Percentiles rank a stretch among this genome's conserved stretches.
phyloP scores from a whole-genome alignment of 768 basidiomycete species.

The Psilocybe subaeruginosa region DNA sequence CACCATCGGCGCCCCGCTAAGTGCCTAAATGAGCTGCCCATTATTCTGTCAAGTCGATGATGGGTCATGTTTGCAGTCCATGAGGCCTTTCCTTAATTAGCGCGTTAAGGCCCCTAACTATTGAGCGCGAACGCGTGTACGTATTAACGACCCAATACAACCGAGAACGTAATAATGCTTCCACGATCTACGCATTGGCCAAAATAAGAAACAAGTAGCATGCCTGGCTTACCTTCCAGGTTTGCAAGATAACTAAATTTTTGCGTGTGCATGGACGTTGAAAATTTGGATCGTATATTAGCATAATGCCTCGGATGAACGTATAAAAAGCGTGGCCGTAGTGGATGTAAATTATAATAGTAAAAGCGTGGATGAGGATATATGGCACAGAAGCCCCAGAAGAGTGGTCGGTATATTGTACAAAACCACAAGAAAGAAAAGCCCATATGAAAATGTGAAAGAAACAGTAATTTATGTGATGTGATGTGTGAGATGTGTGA shows the following conservation, averaged over 20 bases:
- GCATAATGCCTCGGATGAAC: not conserved
- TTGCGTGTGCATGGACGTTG: not conserved
- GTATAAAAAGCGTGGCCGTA: not conserved
- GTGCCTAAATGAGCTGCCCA: not conserved
- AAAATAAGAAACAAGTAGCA: not conserved
- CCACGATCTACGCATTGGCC: not conserved
- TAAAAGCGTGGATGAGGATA: not conserved
- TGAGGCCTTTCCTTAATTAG: not conserved
- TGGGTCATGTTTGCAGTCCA: not conserved
- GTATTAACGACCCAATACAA: not conserved
- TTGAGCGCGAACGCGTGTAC: not conserved
- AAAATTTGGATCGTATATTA: not conserved
- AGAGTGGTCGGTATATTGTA: not conserved
- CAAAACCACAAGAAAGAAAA: conserved; percentile 1
- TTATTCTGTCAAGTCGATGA: not conserved
- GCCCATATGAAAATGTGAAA: not conserved
- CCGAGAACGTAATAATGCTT: not conserved
- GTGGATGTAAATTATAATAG: not conserved
- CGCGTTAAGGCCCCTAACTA: not conserved
- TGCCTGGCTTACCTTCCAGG: not conserved
- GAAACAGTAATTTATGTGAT: not conserved
- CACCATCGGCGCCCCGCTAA: not conserved
- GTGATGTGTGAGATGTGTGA: not conserved
- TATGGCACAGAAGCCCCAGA: conserved; percentile 3
- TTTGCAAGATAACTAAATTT: not conserved